Percentiles rank a stretch among this genome's conserved stretches.
Evolutionary conservation across 2,329 filamentous ascomycete genomes (phyloP).

Genomic region (Cephalotrichum gorgonifer): DNA sequence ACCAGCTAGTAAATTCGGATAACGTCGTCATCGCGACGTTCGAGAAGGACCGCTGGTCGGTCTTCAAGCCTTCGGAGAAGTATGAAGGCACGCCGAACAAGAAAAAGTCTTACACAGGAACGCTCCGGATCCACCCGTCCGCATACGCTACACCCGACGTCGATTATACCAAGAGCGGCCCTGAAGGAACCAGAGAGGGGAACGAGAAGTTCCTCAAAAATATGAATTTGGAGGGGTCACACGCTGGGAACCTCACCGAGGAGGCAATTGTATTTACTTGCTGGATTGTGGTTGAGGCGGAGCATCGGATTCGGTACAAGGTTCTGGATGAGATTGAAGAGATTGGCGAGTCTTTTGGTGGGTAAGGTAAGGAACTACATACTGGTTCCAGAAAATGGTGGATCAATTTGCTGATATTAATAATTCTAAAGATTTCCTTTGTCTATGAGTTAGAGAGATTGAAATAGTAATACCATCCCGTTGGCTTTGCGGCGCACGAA

Average conservation of each 20-base stretch:
- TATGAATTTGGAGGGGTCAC: not conserved
- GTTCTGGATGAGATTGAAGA: not conserved
- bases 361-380: no score
- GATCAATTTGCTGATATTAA: no score
- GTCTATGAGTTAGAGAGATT: no score
- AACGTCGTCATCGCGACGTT: not conserved
- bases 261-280: conserved; percentile 1
- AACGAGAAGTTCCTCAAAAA: not conserved
- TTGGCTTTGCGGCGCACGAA: no score
- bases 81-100: conserved; percentile 1
- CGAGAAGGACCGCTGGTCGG: not conserved
- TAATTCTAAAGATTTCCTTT: no score
- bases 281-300: not conserved
- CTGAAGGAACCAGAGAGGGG: not conserved
- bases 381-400: not conserved
- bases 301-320: conserved; percentile 1
- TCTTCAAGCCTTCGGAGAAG: not conserved
- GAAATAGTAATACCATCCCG: no score
- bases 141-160: not conserved
- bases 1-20: not conserved
- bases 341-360: not conserved
- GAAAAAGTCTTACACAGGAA: not conserved
- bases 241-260: not conserved
- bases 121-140: not conserved
- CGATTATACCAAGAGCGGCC: not conserved